Base-by-base conservation (phyloP, 1,284 basidiomycete species). In the Cryptococcus sp. region DNA sequence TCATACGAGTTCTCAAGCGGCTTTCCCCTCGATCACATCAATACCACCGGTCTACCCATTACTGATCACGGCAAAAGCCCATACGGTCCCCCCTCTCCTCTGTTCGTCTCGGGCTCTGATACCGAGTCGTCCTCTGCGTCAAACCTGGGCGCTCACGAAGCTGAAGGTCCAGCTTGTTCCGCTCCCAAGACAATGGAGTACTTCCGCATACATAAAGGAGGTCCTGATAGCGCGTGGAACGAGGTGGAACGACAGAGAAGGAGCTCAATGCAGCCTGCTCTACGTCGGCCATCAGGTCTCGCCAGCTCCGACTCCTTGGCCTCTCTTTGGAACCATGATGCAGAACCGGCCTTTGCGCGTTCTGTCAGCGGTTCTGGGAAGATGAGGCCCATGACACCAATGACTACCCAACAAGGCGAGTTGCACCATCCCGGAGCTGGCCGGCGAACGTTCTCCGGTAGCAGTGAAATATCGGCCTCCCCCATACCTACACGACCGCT, bases 21-120 rank as follows among this genome's bases (percentile, higher is more conserved):
- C 7, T 61, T 57, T 17, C 56, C 61, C 16, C 52, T 63, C 11
- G 57, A 63, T 13, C 53, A 52, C 38, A 55, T 60, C 52, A 50
- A 27, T 38, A 62, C 58, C 13, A 60, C 61, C 20, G 64, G 61
- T 38, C 40, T 69, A 1, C 50, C 61, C 23, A 50, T 66, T 23
- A 52, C 59, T 11, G 59, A 60, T 30, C 48, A 57, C 5, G 22
- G 47, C 40, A 64, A 55, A 50, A 57, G 53, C 55, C 69, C 60
- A 17, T 66, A 55, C 53, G 68, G 47, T 22, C 75, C 75, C 1
- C 72, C 75, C 11, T 74, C 72, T 0, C 75, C 75, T 5, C 65
- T 77, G 20, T 72, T 69, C 54, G 65, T 72, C 47, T 70, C 67
- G 20, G 73, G 70, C 38, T 69, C 67, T n/a, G 73, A 75, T 47